Percentiles rank a stretch among this genome's conserved stretches.
Conservation (phyloP, 306 rosid species). For the Dicorynia guianensis region DNA sequence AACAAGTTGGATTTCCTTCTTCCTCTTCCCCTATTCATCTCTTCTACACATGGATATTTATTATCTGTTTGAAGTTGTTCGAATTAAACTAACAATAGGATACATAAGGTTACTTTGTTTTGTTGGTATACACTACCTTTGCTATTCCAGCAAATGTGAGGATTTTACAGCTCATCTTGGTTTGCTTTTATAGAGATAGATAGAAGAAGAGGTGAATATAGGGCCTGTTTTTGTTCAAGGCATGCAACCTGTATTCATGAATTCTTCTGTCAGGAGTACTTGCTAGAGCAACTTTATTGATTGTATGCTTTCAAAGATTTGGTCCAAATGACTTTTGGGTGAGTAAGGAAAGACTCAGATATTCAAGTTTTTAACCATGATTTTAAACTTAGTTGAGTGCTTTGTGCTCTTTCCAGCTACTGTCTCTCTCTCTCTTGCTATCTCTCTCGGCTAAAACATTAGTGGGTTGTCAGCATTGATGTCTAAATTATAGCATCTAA, state of each 20-base stretch:
- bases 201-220: slow-evolving; percentile 58
- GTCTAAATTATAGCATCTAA: slow-evolving; percentile 23
- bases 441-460: background rate
- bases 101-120: slow-evolving; percentile 39
- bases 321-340: slow-evolving; percentile 37
- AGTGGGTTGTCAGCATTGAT: slow-evolving; percentile 46
- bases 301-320: slow-evolving; percentile 48
- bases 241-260: slow-evolving; percentile 50
- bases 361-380: slow-evolving; percentile 34
- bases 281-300: slow-evolving; percentile 21
- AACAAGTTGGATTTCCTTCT: slow-evolving; percentile 26
- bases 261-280: slow-evolving; percentile 47
- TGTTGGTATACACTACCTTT: slow-evolving; percentile 3
- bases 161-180: slow-evolving; percentile 40
- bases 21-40: slow-evolving; percentile 1
- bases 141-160: slow-evolving; percentile 37
- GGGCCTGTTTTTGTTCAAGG: slow-evolving; percentile 36
- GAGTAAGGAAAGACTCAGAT: slow-evolving; percentile 41
- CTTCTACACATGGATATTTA: slow-evolving; percentile 5
- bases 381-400: slow-evolving; percentile 12
- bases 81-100: slow-evolving; percentile 52
- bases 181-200: slow-evolving; percentile 23
- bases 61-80: slow-evolving; percentile 40
- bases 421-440: background rate
- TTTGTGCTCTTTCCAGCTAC: slow-evolving; percentile 34